Base-by-base conservation (phyloP, 2,329 filamentous ascomycete genomes). In the Xylariaceae sp. region DNA sequence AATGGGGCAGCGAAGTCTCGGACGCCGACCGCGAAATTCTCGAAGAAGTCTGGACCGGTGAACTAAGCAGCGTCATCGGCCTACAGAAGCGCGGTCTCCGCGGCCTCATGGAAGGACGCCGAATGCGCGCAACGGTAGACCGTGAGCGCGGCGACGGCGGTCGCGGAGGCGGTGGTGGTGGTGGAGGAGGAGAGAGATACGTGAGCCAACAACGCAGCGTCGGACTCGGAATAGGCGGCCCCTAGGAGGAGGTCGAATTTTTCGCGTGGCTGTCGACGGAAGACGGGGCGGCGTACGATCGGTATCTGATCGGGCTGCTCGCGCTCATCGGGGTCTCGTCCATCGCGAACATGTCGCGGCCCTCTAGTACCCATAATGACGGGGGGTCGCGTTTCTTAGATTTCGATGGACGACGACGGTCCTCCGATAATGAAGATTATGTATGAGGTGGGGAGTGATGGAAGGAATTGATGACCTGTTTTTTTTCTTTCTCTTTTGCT, bases 61-160 rank as follows among this genome's bases (percentile, higher is more conserved):
- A 95, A 76, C 74, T 93, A 39, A 92, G 89, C 76, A 90, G 90
- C 53, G 93, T 97, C 2, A 96, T 99, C 66, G 94, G 94, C 0
- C 73, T 99, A 64, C 94, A 99, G 78, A 99, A 99, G 78, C 82
- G 94, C 56, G 94, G 94, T 0, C 74, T 99, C 42, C 82, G 93
- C 60, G 94, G 94, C 0, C 74, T 99, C 66, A 97, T 99, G 94
- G 94, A 97, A 74, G 93, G 93, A 2, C 80, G 93, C 50, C 82
- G 93, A 61, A 86, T 97, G 78, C 68, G 71, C 51, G 72, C 70
- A 3, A 73, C 69, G n/a, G 68, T 71, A 30, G 71, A 71, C 50
- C 68, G 69, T 11, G 71, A 68, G 53, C 68, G 70, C 8, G 23
- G 23, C 23, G 65, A 74, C 56, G 68, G 69, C 30, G 66, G 68